These are phyloP conservation scores for Selenicereus undatus DNA, from an alignment of 148 eudicot genomes.

Conservation along the genomic window DNA sequence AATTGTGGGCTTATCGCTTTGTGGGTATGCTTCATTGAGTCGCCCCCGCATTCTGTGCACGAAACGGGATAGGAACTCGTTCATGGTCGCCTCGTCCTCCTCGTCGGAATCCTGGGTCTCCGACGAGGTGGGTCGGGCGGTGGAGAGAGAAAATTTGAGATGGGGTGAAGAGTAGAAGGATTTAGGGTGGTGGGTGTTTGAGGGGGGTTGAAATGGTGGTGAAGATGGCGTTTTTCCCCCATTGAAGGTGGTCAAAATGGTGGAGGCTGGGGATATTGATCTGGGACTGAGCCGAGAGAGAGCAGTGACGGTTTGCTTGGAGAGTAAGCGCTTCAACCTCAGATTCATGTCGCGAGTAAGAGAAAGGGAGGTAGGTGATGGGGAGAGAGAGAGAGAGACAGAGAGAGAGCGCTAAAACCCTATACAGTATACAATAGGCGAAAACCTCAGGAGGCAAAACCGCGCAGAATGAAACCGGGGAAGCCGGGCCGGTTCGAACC, in stretches of 20 bases:
- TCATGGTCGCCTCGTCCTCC: constrained; percentile 56
- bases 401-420: constrained; percentile 23
- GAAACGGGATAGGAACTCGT: constrained; percentile 78
- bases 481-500: neutral
- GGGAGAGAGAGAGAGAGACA: neutral
- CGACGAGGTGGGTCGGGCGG: neutral
- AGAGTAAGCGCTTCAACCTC: constrained; percentile 23
- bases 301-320: constrained; percentile 8
- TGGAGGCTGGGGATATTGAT: constrained; percentile 8
- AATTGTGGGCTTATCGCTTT: constrained; percentile 49
- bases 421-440: neutral
- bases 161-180: constrained; percentile 11
- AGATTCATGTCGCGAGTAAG: constrained; percentile 26
- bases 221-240: neutral
- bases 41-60: constrained; percentile 80
- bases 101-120: neutral
- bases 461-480: neutral
- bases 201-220: constrained; percentile 6
- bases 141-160: neutral
- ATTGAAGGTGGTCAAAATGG: constrained; percentile 7
- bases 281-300: constrained; percentile 2
- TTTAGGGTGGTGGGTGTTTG: neutral
- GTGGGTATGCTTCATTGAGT: constrained; percentile 51
- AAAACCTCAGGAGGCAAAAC: neutral
- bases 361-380: neutral